Percentiles rank a stretch among this genome's conserved stretches.
phyloP scores from a whole-genome alignment of 2,329 filamentous ascomycete species.

The Davidsoniella virescens region DNA sequence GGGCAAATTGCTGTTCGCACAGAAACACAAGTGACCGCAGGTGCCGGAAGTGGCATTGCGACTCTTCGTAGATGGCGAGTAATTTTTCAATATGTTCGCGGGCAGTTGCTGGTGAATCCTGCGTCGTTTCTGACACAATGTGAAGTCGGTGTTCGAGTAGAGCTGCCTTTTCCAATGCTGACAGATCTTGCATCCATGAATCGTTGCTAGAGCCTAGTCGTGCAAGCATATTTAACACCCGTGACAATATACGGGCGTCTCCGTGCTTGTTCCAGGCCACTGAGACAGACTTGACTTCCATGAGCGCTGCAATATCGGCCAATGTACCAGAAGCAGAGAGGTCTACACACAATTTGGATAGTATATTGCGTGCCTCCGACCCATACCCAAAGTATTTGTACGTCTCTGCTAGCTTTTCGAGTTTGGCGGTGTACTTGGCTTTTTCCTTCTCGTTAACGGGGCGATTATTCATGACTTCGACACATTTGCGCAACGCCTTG shows the following conservation, averaged over 20 bases:
- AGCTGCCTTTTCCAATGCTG: constrained; percentile 35
- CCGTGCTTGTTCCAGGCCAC: constrained; percentile 37
- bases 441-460: constrained; percentile 37
- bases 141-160: constrained; percentile 36
- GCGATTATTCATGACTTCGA: constrained; percentile 43
- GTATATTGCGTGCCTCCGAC: constrained; percentile 40
- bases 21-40: constrained; percentile 35
- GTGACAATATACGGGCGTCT: constrained; percentile 36
- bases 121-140: constrained; percentile 17
- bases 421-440: constrained; percentile 44
- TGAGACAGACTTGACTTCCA: constrained; percentile 33
- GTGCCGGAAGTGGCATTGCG: constrained; percentile 35
- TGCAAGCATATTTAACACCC: constrained; percentile 42
- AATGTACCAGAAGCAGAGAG: constrained; percentile 44
- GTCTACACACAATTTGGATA: constrained; percentile 44
- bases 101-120: constrained; percentile 24
- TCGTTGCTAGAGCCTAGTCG: constrained; percentile 37
- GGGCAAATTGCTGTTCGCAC: constrained; percentile 17
- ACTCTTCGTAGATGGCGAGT: constrained; percentile 32
- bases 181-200: constrained; percentile 38
- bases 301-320: constrained; percentile 31
- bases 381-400: constrained; percentile 35
- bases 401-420: constrained; percentile 49
- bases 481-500: constrained; percentile 44
- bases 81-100: constrained; percentile 31